Base-by-base conservation (phyloP, 805 yeast genomes). In the Diddensiella caesifluorescens region DNA sequence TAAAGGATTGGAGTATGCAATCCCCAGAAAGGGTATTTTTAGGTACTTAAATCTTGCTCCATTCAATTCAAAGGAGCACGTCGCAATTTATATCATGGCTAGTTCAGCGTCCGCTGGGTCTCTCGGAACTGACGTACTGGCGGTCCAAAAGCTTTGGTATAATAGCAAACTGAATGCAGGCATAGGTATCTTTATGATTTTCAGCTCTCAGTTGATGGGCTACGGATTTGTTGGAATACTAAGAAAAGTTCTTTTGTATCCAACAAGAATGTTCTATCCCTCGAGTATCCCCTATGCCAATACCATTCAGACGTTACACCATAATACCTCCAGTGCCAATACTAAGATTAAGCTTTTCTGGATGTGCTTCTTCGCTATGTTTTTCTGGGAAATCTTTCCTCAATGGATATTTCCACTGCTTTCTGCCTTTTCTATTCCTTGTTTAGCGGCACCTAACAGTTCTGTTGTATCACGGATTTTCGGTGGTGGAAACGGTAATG, bases 191-290 rank as follows among this genome's bases (percentile, higher is more conserved):
- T 56, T 60, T 43, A 45, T 58, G 22, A 51, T 55, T 23, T 57
- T 60, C 44, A 53, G 61, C 20, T 70, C 81, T 28, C 85, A 81
- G 57, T 64, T 74, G 50, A 66, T 81, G 40, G 87, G 88, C 6
- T 76, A 77, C 47, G 79, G 82, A 22, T 57, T 77, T 41, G 84
- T 83, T 33, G 88, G 89, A 22, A 39, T 80, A 43, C 64, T 73
- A 31, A 67, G 80, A 50, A 69, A 73, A 49, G 64, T 77, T 25
- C 67, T 81, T 47, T 79, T 82, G n/a, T 72, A 73, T 44, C 81
- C 86, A 4, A 70, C 79, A 4, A 64, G 75, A 13, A 74, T 79
- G 60, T 69, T 80, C 39, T 83, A 88, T 88, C 89, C 89, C 3
- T 60, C 75, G 1, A 72, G 71, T 53, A 66, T 83, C 55, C 56